These are phyloP conservation scores for Nemania bipapillata DNA, from an alignment of 2,329 filamentous ascomycete genomes.

Conservation along the genomic window DNA sequence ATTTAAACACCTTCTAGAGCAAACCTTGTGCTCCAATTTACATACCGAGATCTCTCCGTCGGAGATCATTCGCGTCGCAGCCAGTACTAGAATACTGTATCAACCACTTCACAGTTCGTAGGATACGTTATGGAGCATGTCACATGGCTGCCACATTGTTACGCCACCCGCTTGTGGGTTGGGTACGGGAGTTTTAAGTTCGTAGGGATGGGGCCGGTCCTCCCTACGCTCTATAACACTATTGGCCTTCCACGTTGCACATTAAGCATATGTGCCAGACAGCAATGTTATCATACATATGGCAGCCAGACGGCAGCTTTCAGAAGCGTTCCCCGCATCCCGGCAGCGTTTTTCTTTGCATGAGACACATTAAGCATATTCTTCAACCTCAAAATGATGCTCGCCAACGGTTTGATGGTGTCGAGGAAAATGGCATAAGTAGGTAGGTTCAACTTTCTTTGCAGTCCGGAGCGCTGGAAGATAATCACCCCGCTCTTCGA, in stretches of 20 bases:
- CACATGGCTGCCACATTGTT: constrained; percentile 5
- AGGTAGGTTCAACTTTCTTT: not conserved
- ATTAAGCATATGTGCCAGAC: constrained; percentile 14
- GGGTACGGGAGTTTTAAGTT: not conserved
- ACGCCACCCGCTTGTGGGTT: not conserved
- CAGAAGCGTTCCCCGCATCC: not conserved
- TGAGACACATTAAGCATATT: constrained; percentile 9
- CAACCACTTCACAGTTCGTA: not conserved
- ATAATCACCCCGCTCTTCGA: not conserved
- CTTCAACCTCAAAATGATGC: constrained; percentile 9
- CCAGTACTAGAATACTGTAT: constrained; percentile 27
- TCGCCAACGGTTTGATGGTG: not conserved
- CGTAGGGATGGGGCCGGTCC: not conserved
- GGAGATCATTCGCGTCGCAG: not conserved
- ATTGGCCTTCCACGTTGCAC: not conserved
- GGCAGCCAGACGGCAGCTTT: not conserved
- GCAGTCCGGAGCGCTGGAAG: not conserved
- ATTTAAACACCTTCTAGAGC: constrained; percentile 25
- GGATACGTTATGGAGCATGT: not conserved
- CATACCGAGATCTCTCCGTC: not conserved
- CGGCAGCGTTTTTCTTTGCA: not conserved
- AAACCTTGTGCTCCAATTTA: constrained; percentile 19
- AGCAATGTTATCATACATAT: constrained; percentile 14
- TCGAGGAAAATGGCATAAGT: not conserved
- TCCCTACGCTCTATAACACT: not conserved